Evolutionary conservation across 2,329 filamentous ascomycete genomes (phyloP).

Genomic region (Leptosphaerulina australis): DNA sequence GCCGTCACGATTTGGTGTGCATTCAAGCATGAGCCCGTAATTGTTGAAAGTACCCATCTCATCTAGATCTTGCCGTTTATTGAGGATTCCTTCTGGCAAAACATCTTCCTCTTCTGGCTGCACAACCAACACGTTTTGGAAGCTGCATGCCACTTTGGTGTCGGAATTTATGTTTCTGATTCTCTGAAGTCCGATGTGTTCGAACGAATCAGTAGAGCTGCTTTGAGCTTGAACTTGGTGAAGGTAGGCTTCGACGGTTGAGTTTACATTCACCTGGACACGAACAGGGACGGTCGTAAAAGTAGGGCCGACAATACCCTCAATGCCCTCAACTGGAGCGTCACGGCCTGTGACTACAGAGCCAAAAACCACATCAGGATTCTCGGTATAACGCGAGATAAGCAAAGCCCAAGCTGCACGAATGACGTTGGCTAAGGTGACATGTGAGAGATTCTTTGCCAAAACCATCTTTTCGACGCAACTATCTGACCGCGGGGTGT

Average conservation of each 20-base stretch:
- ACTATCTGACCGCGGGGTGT: background rate
- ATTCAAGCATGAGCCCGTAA: background rate
- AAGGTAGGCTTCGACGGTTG: constrained; percentile 18
- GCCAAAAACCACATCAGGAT: constrained; percentile 32
- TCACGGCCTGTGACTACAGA: constrained; percentile 23
- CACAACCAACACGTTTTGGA: constrained; percentile 51
- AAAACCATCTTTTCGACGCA: background rate
- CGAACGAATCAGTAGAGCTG: constrained; percentile 20
- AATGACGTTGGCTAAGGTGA: constrained; percentile 34
- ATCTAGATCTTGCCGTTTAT: background rate
- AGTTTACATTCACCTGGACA: constrained; percentile 34
- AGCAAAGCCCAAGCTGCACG: constrained; percentile 36
- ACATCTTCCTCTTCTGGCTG: constrained; percentile 16
- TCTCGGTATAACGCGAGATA: constrained; percentile 27
- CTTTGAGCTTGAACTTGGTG: constrained; percentile 22
- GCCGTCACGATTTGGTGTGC: background rate
- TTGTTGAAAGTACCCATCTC: background rate
- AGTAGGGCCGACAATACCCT: constrained; percentile 45
- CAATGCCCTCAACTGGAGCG: constrained; percentile 29
- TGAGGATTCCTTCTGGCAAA: background rate
- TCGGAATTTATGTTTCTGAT: constrained; percentile 42
- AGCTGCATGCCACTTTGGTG: constrained; percentile 48
- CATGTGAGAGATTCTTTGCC: constrained; percentile 29
- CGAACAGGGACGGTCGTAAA: constrained; percentile 50
- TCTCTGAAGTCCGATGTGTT: constrained; percentile 51